These are phyloP conservation scores for Lizonia empirigonia DNA, from an alignment of 2,329 filamentous ascomycete genomes.

Conservation along the genomic window DNA sequence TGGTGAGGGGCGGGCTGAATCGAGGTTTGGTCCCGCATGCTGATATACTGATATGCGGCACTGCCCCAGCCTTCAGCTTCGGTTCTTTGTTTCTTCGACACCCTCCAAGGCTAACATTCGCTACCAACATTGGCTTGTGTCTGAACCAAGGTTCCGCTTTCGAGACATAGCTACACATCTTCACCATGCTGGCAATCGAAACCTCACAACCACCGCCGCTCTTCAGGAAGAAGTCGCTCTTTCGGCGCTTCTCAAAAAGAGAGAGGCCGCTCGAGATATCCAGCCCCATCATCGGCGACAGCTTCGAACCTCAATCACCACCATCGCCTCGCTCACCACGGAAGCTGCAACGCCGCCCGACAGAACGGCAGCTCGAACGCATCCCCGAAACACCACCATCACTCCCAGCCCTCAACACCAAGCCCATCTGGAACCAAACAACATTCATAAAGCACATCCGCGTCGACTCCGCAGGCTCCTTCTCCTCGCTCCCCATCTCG, in stretches of 20 bases:
- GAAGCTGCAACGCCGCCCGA: conserved; percentile 14
- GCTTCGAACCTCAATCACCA: not conserved
- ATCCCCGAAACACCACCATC: not conserved
- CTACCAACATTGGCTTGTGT: conserved; percentile 6
- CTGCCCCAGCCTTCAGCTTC: conserved; percentile 2
- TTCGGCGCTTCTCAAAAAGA: conserved; percentile 27
- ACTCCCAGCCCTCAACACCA: not conserved
- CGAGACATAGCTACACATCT: not conserved
- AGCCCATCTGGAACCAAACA: not conserved
- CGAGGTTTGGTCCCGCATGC: not conserved
- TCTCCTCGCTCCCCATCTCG: conserved; percentile 1
- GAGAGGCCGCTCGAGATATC: conserved; percentile 9
- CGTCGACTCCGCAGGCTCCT: conserved; percentile 7
- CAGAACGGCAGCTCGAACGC: not conserved
- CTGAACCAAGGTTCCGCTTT: conserved; percentile 2
- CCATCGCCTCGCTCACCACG: conserved; percentile 7
- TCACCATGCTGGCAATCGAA: conserved; percentile 23
- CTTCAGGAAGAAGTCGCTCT: conserved; percentile 24
- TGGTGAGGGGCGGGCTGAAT: conserved; percentile 11
- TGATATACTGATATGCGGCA: conserved; percentile 12
- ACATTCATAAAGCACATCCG: not conserved
- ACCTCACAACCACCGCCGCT: conserved; percentile 11
- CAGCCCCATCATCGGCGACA: conserved; percentile 3
- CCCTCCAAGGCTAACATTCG: conserved; percentile 1
- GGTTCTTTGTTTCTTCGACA: not conserved